Percentiles rank a stretch among this genome's conserved stretches.
Conservation (phyloP, 768 basidiomycete species). For the Candolleomyces eurysporus region DNA sequence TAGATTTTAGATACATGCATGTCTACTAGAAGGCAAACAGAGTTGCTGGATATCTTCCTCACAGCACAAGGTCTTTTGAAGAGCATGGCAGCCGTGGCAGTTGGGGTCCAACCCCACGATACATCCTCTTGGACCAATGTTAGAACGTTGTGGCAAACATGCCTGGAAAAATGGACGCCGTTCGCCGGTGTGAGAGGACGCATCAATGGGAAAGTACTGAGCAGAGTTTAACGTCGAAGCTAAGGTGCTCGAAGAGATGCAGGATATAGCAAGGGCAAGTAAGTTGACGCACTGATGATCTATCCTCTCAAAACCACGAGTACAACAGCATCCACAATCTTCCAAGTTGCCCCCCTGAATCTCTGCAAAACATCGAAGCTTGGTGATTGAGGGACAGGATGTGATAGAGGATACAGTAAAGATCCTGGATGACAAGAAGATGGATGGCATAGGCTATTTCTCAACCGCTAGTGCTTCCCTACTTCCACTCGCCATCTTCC, state of each 20-base stretch:
- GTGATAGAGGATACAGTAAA: slow-evolving; percentile 76
- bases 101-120: too few species aligned
- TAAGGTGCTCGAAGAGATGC: slow-evolving; percentile 21
- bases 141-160: too few species aligned
- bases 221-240: slow-evolving; percentile 90
- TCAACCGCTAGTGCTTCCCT: too few species aligned
- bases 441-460: too few species aligned
- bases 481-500: too few species aligned
- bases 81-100: too few species aligned
- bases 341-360: slow-evolving; percentile 81
- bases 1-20: too few species aligned
- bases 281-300: slow-evolving; percentile 60
- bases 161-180: too few species aligned
- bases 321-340: slow-evolving; percentile 88
- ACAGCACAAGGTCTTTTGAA: too few species aligned
- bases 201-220: slow-evolving; percentile 82
- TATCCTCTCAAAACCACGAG: slow-evolving; percentile 90
- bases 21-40: too few species aligned
- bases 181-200: slow-evolving; percentile 71
- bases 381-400: slow-evolving; percentile 90
- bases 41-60: too few species aligned
- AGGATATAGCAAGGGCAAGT: neutral
- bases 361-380: slow-evolving; percentile 87
- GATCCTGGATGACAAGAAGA: slow-evolving; percentile 83
- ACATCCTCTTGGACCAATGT: too few species aligned